Evolutionary conservation across 2,329 filamentous ascomycete species (phyloP).

Genomic region (Graphilbum ipis-grandicollis): DNA sequence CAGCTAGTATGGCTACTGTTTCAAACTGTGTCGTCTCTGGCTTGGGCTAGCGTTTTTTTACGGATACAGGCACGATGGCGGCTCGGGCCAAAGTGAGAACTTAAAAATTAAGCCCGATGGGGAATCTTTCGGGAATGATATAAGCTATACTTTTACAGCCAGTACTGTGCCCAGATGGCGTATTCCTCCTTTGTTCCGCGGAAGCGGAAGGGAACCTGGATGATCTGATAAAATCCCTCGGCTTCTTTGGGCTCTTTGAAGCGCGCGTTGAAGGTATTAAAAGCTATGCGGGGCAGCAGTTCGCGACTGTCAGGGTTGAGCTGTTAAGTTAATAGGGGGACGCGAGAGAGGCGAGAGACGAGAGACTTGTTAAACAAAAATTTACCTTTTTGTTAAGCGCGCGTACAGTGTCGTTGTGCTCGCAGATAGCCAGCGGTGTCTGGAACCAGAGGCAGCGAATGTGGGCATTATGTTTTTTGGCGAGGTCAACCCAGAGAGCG

Average conservation of each 20-base stretch:
- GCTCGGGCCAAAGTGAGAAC: no score
- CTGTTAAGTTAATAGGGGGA: slow-evolving; percentile 2
- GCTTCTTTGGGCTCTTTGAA: slow-evolving; percentile 53
- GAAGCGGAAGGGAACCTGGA: slow-evolving; percentile 60
- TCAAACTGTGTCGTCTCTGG: not conserved
- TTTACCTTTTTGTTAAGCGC: slow-evolving; percentile 39
- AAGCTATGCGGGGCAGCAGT: slow-evolving; percentile 63
- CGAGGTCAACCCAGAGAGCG: slow-evolving; percentile 61
- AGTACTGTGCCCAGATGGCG: slow-evolving; percentile 59
- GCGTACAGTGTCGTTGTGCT: slow-evolving; percentile 79
- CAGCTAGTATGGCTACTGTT: not conserved
- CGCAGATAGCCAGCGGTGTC: slow-evolving; percentile 47
- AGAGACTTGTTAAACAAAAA: no score
- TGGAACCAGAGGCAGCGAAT: slow-evolving; percentile 80
- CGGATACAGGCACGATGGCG: no score
- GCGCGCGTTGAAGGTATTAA: slow-evolving; percentile 54
- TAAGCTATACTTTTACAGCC: slow-evolving; percentile 42
- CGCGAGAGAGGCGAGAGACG: no score
- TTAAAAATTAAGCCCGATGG: no score
- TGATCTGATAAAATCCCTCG: slow-evolving; percentile 76
- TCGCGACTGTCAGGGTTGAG: slow-evolving; percentile 69
- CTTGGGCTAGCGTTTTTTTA: not conserved
- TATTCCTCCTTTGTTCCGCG: slow-evolving; percentile 51
- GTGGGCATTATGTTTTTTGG: slow-evolving; percentile 49
- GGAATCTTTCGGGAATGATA: no score